Percentiles rank a stretch among this genome's conserved stretches.
These are phyloP conservation scores for Aspergillus piperis DNA, from an alignment of 2,329 filamentous ascomycete genomes.

Conservation along the genomic window DNA sequence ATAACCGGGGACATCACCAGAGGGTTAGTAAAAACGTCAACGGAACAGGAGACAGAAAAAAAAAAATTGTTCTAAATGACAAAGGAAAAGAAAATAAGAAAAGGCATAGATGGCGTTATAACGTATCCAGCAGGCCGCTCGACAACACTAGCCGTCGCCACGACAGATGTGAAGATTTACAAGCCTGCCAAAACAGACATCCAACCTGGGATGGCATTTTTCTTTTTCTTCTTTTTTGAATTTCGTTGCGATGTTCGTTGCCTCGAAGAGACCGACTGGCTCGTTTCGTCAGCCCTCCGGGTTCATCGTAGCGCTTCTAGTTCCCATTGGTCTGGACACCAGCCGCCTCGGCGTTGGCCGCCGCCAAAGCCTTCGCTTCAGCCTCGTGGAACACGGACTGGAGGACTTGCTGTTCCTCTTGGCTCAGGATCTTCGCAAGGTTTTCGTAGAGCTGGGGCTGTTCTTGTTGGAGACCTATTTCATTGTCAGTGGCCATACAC, in stretches of 20 bases:
- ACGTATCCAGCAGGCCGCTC: constrained; percentile 23
- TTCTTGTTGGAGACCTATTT: constrained; percentile 78
- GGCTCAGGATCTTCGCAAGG: constrained; percentile 74
- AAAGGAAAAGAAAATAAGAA: constrained; percentile 21
- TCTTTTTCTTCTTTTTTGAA: constrained; percentile 8
- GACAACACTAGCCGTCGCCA: constrained; percentile 13
- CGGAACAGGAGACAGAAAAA: constrained; percentile 5
- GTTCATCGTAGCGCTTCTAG: constrained; percentile 27
- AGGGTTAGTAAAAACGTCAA: constrained; percentile 19
- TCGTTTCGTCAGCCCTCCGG: constrained; percentile 22
- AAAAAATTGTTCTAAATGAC: constrained; percentile 17
- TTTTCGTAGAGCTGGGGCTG: constrained; percentile 85
- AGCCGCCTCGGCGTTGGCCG: constrained; percentile 39
- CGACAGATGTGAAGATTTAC: constrained; percentile 18
- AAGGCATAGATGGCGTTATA: constrained; percentile 29
- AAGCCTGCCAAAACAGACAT: constrained; percentile 16
- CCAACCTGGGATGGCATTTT: constrained; percentile 20
- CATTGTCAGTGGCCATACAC: constrained; percentile 31
- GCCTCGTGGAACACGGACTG: constrained; percentile 76
- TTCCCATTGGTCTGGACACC: constrained; percentile 38
- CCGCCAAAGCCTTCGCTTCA: constrained; percentile 54
- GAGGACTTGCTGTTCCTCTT: constrained; percentile 79
- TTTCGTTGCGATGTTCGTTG: constrained; percentile 19
- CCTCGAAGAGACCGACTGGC: constrained; percentile 19
- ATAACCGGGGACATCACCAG: constrained; percentile 23